Percentiles rank a stretch among this genome's conserved stretches.
phyloP scores from a whole-genome alignment of 139 green algal genomes.

The Chlamydomonas eustigma region DNA sequence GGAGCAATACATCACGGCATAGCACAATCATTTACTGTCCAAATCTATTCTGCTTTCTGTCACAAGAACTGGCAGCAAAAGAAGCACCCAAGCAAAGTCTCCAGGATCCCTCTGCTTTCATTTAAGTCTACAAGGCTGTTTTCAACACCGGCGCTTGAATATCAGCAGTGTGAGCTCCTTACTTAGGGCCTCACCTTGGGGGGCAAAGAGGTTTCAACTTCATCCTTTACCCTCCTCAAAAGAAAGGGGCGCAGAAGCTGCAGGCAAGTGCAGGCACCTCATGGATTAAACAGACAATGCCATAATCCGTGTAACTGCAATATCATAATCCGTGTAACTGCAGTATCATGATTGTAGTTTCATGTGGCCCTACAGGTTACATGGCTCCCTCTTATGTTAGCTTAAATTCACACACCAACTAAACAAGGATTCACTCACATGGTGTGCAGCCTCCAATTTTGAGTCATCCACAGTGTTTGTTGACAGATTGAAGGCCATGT shows the following conservation, averaged over 20 bases:
- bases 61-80: too few relatives aligned
- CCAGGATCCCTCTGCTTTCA: too few relatives aligned
- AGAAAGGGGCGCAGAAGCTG: conserved; percentile 70
- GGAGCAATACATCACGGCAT: too few relatives aligned
- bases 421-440: conserved; percentile 4
- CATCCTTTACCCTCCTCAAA: conserved; percentile 71
- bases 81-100: too few relatives aligned
- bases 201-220: conserved; percentile 50
- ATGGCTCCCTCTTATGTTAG: neutral
- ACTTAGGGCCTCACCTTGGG: conserved; percentile 19
- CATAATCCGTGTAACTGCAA: neutral
- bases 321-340: neutral
- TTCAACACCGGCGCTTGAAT: too few relatives aligned
- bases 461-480: conserved; percentile 46
- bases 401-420: neutral
- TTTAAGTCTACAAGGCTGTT: too few relatives aligned
- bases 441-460: conserved; percentile 50
- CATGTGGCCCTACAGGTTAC: neutral
- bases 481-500: conserved; percentile 70
- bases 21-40: too few relatives aligned
- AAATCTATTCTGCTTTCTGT: too few relatives aligned
- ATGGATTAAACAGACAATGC: neutral
- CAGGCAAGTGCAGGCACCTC: neutral
- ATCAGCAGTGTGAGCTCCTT: too few relatives aligned
- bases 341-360: neutral